Percentiles rank a stretch among this genome's conserved stretches.
These are phyloP conservation scores for Aspergillus tanneri DNA, from an alignment of 2,329 filamentous ascomycete genomes.

Conservation along the genomic window DNA sequence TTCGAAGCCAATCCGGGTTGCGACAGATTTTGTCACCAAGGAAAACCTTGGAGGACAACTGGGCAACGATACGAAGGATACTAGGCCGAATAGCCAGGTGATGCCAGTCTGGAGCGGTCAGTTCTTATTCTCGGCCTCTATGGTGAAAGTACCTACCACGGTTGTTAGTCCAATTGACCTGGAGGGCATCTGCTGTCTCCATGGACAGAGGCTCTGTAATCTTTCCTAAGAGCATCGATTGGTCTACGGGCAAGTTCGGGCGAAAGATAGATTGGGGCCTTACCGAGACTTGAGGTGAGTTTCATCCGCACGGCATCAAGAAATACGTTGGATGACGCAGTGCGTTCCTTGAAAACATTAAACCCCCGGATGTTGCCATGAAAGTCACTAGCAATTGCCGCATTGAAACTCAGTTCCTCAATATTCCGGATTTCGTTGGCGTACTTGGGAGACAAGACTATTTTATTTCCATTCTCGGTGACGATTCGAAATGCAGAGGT, in stretches of 20 bases:
- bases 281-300: not conserved
- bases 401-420: not conserved
- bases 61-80: conserved; percentile 5
- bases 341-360: conserved; percentile 2
- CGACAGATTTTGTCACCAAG: conserved; percentile 19
- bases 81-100: not conserved
- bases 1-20: conserved; percentile 18
- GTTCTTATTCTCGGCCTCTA: not conserved
- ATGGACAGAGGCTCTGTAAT: not conserved
- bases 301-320: not conserved
- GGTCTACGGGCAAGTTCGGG: no score
- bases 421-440: not conserved
- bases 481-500: not conserved
- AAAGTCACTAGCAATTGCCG: not conserved
- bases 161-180: not conserved
- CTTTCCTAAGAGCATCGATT: not conserved
- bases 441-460: not conserved
- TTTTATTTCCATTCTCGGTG: not conserved
- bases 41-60: conserved; percentile 13
- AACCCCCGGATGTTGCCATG: conserved; percentile 3
- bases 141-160: not conserved
- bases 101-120: conserved; percentile 5
- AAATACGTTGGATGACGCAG: not conserved
- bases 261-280: no score
- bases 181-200: not conserved